These are phyloP conservation scores for Rhododendron kiyosumense DNA, from an alignment of 148 eudicot species.

Conservation along the genomic window DNA sequence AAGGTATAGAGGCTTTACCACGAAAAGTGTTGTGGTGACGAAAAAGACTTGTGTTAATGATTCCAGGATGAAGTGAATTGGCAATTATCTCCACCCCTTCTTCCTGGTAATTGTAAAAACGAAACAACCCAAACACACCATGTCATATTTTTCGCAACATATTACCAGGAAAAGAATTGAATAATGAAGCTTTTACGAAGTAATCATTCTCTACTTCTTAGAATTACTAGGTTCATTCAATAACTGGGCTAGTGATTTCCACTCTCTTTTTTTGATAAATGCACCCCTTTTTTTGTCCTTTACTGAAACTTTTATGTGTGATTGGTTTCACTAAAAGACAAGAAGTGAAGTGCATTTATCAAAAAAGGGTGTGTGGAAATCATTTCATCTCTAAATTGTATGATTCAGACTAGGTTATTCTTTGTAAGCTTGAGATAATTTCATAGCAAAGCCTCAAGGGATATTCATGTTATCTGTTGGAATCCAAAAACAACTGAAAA, in stretches of 20 bases:
- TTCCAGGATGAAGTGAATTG: constrained; percentile 43
- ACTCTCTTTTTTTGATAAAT: no score
- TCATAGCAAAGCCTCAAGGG: background rate
- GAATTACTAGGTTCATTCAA: background rate
- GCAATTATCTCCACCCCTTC: constrained; percentile 58
- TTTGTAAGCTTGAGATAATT: background rate
- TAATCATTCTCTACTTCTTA: background rate
- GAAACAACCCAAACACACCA: background rate
- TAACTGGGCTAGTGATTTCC: no score
- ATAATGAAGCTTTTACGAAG: background rate
- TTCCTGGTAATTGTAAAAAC: constrained; percentile 33
- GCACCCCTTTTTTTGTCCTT: no score
- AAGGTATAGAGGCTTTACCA: constrained; percentile 29
- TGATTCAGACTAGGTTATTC: background rate
- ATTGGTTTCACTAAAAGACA: no score
- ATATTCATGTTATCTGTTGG: background rate
- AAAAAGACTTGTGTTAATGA: constrained; percentile 62
- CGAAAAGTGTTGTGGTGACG: constrained; percentile 45
- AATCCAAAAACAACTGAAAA: background rate
- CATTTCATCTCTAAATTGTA: background rate
- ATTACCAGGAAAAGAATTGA: background rate
- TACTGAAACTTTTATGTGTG: no score
- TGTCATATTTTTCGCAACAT: background rate
- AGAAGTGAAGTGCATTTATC: no score
- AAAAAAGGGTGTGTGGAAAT: no score